A percentile compares a stretch with the other conserved stretches of the same genome.
Conservation (phyloP, 305 asterid genomes). For the Fraxinus dipetala region DNA sequence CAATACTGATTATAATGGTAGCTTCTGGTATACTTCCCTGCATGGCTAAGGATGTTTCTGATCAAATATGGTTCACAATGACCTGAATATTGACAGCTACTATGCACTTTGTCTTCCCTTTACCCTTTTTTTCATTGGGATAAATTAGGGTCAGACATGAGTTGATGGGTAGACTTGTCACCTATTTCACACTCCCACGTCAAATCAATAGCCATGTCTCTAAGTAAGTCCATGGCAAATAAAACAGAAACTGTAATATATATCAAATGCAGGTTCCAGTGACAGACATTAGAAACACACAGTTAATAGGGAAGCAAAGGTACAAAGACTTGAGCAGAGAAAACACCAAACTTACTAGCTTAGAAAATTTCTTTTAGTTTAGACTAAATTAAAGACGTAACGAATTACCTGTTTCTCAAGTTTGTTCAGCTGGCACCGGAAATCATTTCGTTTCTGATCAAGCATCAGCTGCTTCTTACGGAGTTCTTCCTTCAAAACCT, state of each 20-base stretch:
- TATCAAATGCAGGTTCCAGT: slow-evolving; percentile 9
- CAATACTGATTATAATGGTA: not conserved
- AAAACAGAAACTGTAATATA: not conserved
- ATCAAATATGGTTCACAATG: not conserved
- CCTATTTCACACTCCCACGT: not conserved
- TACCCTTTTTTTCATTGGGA: not conserved
- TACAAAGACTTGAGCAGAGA: slow-evolving; percentile 1
- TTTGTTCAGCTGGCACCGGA: slow-evolving; percentile 63
- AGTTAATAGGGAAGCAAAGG: not conserved
- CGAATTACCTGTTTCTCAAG: slow-evolving; percentile 74
- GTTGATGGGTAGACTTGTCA: not conserved
- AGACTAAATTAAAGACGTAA: not conserved
- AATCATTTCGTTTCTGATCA: slow-evolving; percentile 80
- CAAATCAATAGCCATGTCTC: slow-evolving; percentile 14
- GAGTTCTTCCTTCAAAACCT: slow-evolving; percentile 82
- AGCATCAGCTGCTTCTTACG: slow-evolving; percentile 98
- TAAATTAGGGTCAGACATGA: not conserved
- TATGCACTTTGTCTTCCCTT: not conserved
- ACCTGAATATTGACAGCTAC: not conserved
- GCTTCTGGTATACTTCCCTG: not conserved
- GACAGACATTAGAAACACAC: not conserved
- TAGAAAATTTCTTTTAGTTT: slow-evolving; percentile 11
- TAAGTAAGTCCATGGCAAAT: not conserved
- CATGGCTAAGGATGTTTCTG: not conserved
- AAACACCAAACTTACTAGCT: not conserved